Evolutionary conservation across 352 stramenopile genomes (phyloP).

Genomic region (Phytopythium helicoides): DNA sequence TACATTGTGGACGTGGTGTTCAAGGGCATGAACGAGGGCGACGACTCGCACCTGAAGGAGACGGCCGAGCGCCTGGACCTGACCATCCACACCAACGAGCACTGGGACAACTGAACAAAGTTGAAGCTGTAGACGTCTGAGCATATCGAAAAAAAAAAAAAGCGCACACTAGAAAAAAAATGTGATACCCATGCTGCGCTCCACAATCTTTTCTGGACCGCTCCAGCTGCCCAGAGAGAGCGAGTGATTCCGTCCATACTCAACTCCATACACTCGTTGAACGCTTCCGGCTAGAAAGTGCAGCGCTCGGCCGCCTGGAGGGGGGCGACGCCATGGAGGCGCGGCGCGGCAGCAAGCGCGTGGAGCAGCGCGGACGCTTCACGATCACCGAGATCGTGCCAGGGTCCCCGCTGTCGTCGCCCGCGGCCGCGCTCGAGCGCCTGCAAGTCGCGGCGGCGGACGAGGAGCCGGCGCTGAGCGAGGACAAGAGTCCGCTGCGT

Average conservation of each 20-base stretch:
- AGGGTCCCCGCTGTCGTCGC: slow-evolving; percentile 41
- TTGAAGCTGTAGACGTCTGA: not conserved
- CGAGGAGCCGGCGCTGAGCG: slow-evolving; percentile 8
- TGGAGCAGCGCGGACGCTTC: slow-evolving; percentile 77
- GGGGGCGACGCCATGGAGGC: slow-evolving; percentile 21
- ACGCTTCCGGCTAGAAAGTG: no score
- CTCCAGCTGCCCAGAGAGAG: not conserved
- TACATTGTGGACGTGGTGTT: slow-evolving; percentile 80
- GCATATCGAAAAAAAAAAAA: no score
- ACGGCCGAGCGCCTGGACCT: slow-evolving; percentile 71
- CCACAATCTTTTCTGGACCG: not conserved
- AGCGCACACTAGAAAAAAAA: no score
- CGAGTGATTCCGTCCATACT: no score
- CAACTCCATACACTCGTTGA: not conserved
- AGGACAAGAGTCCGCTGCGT: slow-evolving; percentile 6
- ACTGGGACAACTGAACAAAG: slow-evolving; percentile 46
- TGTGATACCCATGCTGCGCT: not conserved
- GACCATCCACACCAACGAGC: slow-evolving; percentile 67
- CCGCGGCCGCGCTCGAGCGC: slow-evolving; percentile 20
- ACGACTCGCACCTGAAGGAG: slow-evolving; percentile 69
- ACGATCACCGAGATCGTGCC: slow-evolving; percentile 80
- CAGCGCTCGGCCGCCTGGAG: no score
- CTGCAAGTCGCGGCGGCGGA: slow-evolving; percentile 13
- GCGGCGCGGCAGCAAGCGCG: slow-evolving; percentile 32
- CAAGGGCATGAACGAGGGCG: slow-evolving; percentile 60